Conservation (phyloP, 2,329 filamentous ascomycete species). For the Daldinia sp. region DNA sequence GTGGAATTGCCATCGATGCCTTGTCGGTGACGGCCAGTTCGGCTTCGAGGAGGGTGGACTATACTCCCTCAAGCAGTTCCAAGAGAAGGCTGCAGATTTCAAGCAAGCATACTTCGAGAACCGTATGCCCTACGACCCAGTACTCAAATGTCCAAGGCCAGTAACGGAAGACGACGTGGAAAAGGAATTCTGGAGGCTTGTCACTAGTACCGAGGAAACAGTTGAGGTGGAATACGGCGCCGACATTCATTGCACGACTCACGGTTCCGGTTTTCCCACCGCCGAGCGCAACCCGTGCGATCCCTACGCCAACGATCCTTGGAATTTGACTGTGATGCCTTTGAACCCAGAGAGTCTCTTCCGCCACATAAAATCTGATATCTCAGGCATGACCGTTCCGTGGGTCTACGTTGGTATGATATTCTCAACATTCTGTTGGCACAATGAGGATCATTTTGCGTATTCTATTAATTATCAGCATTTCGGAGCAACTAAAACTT, state of each 20-base stretch:
- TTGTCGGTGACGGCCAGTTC: constrained; percentile 96
- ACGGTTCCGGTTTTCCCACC: constrained; percentile 96
- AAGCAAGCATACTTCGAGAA: constrained; percentile 93
- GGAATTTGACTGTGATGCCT: constrained; percentile 95
- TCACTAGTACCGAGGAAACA: constrained; percentile 92
- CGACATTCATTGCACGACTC: constrained; percentile 97
- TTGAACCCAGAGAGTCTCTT: constrained; percentile 93
- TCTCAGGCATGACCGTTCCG: constrained; percentile 98
- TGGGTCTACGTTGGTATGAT: constrained; percentile 99
- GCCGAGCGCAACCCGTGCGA: constrained; percentile 91
- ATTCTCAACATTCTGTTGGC: constrained; percentile 99
- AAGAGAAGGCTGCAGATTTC: constrained; percentile 95
- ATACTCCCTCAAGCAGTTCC: constrained; percentile 95
- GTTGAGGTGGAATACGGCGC: constrained; percentile 98
- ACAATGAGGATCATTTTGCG: constrained; percentile 97
- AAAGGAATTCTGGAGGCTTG: constrained; percentile 94
- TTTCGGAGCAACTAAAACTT: constrained; percentile 97
- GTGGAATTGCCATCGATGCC: constrained; percentile 95
- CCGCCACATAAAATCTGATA: constrained; percentile 96
- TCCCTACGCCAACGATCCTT: constrained; percentile 87
- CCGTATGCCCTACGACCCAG: constrained; percentile 88
- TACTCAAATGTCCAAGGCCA: constrained; percentile 81
- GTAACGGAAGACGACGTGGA: constrained; percentile 97
- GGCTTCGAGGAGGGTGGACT: constrained; percentile 97
- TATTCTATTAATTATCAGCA: constrained; percentile 99